phyloP scores from a whole-genome alignment of 2,329 filamentous ascomycete species.

The Fusarium dlaminii region DNA sequence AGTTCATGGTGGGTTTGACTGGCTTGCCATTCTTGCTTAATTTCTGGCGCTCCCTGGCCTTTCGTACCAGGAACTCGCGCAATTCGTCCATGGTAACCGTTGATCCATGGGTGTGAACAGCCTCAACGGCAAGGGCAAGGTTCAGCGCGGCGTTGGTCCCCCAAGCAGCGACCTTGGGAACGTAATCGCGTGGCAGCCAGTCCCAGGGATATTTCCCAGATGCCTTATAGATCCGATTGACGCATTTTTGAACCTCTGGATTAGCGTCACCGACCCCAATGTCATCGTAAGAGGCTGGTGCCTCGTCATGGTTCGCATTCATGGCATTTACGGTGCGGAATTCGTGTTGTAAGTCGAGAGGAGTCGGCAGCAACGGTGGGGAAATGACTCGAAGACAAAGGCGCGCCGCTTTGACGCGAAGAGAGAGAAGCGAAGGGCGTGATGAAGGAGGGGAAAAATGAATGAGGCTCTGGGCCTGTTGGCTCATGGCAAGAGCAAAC shows the following conservation, averaged over 20 bases:
- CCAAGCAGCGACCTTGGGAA: not conserved
- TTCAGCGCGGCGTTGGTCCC: not conserved
- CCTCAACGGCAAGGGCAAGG: not conserved
- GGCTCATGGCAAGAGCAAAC: not conserved
- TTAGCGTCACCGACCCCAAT: not conserved
- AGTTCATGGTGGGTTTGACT: not conserved
- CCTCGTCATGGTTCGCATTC: not conserved
- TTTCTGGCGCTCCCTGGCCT: no score
- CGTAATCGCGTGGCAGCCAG: not conserved
- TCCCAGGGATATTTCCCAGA: not conserved
- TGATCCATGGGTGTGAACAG: not conserved
- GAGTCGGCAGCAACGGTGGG: not conserved
- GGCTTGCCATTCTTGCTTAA: not conserved
- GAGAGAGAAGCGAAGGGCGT: not conserved
- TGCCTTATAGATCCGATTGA: not conserved
- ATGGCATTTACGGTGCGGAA: not conserved
- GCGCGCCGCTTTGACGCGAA: not conserved
- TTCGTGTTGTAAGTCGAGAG: not conserved
- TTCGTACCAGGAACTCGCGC: not conserved
- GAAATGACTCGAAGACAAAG: not conserved
- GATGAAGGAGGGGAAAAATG: not conserved
- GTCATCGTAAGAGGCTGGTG: not conserved
- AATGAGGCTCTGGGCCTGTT: not conserved
- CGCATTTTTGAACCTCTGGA: not conserved
- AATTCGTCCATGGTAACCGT: not conserved